These are phyloP conservation scores for Talaromyces stipitatus DNA, from an alignment of 495 filamentous ascomycete genomes.

Conservation along the genomic window DNA sequence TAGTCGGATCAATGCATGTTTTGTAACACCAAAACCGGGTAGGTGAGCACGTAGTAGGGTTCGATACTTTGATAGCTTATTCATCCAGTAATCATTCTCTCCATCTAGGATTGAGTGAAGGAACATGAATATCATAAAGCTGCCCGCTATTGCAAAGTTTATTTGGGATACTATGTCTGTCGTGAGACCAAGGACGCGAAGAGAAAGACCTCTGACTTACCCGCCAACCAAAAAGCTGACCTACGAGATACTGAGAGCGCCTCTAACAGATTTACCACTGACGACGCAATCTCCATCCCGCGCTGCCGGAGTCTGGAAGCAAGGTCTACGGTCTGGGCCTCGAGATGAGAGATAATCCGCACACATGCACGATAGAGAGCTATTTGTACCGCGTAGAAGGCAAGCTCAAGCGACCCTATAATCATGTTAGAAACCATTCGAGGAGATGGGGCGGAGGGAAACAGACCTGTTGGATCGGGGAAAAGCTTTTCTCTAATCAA, in stretches of 20 bases:
- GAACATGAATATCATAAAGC: constrained; percentile 4
- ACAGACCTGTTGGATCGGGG: constrained; percentile 1
- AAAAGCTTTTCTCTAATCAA: constrained; percentile 2
- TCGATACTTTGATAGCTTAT: not conserved
- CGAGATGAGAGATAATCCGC: not conserved
- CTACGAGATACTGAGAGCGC: constrained; percentile 1
- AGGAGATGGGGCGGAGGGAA: not conserved
- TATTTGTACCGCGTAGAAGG: constrained; percentile 1
- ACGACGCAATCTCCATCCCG: constrained; percentile 1
- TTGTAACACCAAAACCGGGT: constrained; percentile 3
- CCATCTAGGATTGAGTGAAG: not conserved
- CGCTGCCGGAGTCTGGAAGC: not conserved
- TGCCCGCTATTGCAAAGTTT: constrained; percentile 2
- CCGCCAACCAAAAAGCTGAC: constrained; percentile 4
- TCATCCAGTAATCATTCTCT: constrained; percentile 2
- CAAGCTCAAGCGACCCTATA: constrained; percentile 3
- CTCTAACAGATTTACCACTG: constrained; percentile 2
- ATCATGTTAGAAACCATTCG: not conserved
- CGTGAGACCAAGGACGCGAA: not conserved
- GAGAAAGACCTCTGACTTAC: constrained; percentile 1
- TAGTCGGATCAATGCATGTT: constrained; percentile 2
- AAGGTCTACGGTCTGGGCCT: constrained; percentile 1
- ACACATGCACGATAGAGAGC: constrained; percentile 3
- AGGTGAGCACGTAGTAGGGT: constrained; percentile 3
- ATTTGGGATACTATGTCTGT: constrained; percentile 4